Evolutionary conservation across 257 asterid species (phyloP), one percentile per base, ranked within the genome.

Genomic region (Gynochthodes officinalis): DNA sequence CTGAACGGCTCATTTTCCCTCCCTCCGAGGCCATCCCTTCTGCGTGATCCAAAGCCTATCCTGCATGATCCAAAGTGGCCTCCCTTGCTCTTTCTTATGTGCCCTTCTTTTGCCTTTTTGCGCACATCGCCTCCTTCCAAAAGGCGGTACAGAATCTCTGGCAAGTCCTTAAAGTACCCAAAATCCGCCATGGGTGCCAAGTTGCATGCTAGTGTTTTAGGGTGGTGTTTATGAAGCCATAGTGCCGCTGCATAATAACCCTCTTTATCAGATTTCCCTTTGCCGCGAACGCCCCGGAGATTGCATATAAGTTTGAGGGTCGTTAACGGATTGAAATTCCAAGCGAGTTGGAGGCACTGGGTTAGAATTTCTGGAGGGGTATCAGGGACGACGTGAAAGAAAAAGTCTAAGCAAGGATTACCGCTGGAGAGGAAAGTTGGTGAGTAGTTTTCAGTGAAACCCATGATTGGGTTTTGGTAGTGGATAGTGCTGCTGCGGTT

Each of bases 321-420:
- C 23, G 75, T 82, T 15, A 82, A 39, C 4, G 92, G 81, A 27
- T 89, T 73, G 14, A 79, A 79, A 35, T 76, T 69, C 96, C 92
- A 82, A 4, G 96, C 73, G 3, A 50, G 60, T 23, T 53, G 57
- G 9, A 73, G 77, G 72, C 33, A 58, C 6, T 52, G 33, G 14
- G 32, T 64, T 27, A 73, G 16, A 5, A 4, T 13, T 15, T 64
- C 46, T 0, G 32, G 57, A 7, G 44, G 57, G 9, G 89, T 84
- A 61, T 86, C 62, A 40, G 91, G 91, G 7, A 84, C 91, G 7
- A 89, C 86, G 59, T 87, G 93, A 70, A 87, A 89, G 84, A 89
- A 89, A 73, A 89, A 85, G 75, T 88, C 94, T 64, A 88, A 67
- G 53, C 90, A 85, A 1, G 89, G 85, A 9, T 86, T 83, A 1